Percentiles rank a stretch among this genome's conserved stretches.
Evolutionary conservation across 257 asterid genomes (phyloP).

Genomic region (Solanum medicagineum): DNA sequence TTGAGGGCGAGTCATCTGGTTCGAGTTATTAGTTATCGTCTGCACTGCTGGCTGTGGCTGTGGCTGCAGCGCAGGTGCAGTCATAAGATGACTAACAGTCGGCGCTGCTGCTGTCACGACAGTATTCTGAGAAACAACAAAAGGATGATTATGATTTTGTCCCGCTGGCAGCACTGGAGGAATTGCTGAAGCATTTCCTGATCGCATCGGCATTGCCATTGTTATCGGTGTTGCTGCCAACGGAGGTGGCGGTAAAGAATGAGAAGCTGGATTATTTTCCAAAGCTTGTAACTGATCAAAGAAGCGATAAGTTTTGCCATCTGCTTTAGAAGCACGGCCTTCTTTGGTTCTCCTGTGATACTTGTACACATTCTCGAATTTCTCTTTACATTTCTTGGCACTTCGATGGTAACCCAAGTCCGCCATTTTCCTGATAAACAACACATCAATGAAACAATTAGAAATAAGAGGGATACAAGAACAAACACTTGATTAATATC

Average conservation of each 20-base stretch:
- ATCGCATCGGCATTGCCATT: constrained; percentile 18
- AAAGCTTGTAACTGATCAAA: constrained; percentile 83
- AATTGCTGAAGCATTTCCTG: constrained; percentile 25
- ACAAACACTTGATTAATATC: not conserved
- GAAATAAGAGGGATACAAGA: not conserved
- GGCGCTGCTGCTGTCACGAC: not conserved
- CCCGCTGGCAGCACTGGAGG: not conserved
- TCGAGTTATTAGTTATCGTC: not conserved
- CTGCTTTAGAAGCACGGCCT: constrained; percentile 72
- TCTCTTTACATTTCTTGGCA: constrained; percentile 62
- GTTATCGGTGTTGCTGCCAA: constrained; percentile 16
- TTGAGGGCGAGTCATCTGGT: constrained; percentile 4
- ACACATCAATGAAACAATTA: not conserved
- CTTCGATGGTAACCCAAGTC: constrained; percentile 52
- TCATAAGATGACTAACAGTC: not conserved
- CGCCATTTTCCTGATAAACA: constrained; percentile 42
- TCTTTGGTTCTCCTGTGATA: constrained; percentile 70
- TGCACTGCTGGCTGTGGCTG: not conserved
- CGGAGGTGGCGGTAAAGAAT: constrained; percentile 2
- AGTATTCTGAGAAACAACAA: not conserved
- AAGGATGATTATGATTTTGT: not conserved
- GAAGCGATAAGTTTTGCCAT: constrained; percentile 78
- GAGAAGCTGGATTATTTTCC: constrained; percentile 22
- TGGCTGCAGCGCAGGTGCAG: not conserved
- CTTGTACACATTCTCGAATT: constrained; percentile 49